Evolutionary conservation across 2,329 filamentous ascomycete genomes (phyloP), one percentile per base, ranked within the genome.

Genomic region (Ophioceras dolichostomum): DNA sequence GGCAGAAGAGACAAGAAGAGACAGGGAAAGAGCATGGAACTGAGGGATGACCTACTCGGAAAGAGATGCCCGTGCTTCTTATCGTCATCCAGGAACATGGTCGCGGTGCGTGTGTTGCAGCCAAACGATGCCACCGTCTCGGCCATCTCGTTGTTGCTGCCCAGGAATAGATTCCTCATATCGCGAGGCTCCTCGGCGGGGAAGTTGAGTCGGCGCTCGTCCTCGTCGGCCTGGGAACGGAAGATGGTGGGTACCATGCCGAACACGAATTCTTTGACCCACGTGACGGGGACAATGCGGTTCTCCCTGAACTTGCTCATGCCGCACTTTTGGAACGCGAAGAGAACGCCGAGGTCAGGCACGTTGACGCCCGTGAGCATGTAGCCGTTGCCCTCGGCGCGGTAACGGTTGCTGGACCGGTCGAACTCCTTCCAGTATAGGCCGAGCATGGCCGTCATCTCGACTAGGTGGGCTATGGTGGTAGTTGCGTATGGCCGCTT

Each of bases 391-490:
- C 70, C 70, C 38, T 73, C 68, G 4, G 63, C 70, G n/a, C 64
- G 64, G 35, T 73, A 68, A 14, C 63, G 62, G 44, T 73, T 66
- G 10, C 53, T 53, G 8, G 53, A 62, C 24, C 67, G 59, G 45
- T 74, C 67, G 44, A 76, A 76, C 38, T 70, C 66, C 43, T 68
- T 70, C 72, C 72, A 76, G 50, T 76, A 64, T 7, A 76, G 59
- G 7, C 72, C 69, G 13, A 74, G 53, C 40, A 67, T 64, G 4
- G 67, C 67, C 19, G 68, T 59, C 41, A 73, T 65, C 55, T 73
- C 70, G 21, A 74, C 52, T 4, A 73, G 50, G 43, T 73, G 70
- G 38, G 64, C 70, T 41, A 73, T 68, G n/a, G 68, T 67, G 0
- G 64, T 71, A 0, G 65, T 72, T 3, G 67, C 68, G 35, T 69